Conservation (phyloP, 495 filamentous ascomycete species). For the Chaetomidium leptoderma region DNA sequence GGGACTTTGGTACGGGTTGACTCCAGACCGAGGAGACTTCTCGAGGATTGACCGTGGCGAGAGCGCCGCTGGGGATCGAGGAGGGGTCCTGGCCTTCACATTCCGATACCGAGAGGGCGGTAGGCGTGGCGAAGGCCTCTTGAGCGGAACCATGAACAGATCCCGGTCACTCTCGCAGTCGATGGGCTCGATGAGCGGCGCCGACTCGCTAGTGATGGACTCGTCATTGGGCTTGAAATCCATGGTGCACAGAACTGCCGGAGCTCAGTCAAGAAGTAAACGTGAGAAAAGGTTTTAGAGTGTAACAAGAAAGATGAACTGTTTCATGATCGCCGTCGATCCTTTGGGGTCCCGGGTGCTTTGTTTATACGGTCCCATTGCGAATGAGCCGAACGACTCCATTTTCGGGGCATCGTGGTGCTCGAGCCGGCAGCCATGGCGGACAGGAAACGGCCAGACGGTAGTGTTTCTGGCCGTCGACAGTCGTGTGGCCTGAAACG, state of each 20-base stretch:
- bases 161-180: slow-evolving; percentile 18
- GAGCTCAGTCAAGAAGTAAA: not conserved
- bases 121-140: slow-evolving; percentile 16
- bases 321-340: slow-evolving; percentile 13
- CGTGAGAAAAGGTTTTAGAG: not conserved
- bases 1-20: slow-evolving; percentile 5
- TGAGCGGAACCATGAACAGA: slow-evolving; percentile 24
- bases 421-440: slow-evolving; percentile 5
- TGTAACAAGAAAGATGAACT: not conserved
- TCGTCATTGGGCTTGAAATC: slow-evolving; percentile 15
- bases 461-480: slow-evolving; percentile 8
- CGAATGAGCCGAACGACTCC: not conserved
- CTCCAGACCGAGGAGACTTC: not conserved
- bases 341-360: not conserved
- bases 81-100: slow-evolving; percentile 10
- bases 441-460: not conserved
- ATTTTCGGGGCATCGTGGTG: not conserved
- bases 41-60: not conserved
- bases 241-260: slow-evolving; percentile 2
- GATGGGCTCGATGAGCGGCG: slow-evolving; percentile 21
- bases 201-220: slow-evolving; percentile 24
- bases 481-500: slow-evolving; percentile 6
- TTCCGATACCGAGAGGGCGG: slow-evolving; percentile 13
- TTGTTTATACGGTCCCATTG: slow-evolving; percentile 17
- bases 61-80: not conserved